Evolutionary conservation across 495 filamentous ascomycete genomes (phyloP).

Genomic region (Aspergillus homomorphus): DNA sequence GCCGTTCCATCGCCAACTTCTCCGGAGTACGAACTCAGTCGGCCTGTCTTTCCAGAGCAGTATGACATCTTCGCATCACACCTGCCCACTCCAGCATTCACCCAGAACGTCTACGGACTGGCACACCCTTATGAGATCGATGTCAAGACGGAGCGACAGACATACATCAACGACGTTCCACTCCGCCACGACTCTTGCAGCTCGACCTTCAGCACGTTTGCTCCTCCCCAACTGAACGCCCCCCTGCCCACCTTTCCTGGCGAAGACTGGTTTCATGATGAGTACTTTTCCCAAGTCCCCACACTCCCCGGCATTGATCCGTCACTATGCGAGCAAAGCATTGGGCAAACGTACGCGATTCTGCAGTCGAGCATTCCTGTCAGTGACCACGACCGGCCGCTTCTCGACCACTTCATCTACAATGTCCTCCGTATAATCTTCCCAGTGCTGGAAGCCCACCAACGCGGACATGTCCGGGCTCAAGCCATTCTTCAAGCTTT

Average conservation of each 20-base stretch:
- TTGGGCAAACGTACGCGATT: slow-evolving; percentile 31
- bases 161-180: slow-evolving; percentile 87
- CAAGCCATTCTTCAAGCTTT: slow-evolving; percentile 81
- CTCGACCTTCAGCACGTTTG: slow-evolving; percentile 83
- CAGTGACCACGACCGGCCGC: slow-evolving; percentile 80
- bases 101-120: slow-evolving; percentile 38
- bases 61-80: slow-evolving; percentile 61
- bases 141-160: slow-evolving; percentile 91
- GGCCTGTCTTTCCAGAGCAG: slow-evolving; percentile 51
- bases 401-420: slow-evolving; percentile 90
- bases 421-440: slow-evolving; percentile 86
- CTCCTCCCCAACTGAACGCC: slow-evolving; percentile 66
- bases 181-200: slow-evolving; percentile 77
- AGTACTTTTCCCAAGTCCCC: slow-evolving; percentile 52
- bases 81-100: slow-evolving; percentile 38
- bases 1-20: slow-evolving; percentile 58
- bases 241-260: slow-evolving; percentile 64
- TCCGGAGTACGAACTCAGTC: slow-evolving; percentile 72
- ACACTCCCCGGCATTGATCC: slow-evolving; percentile 50
- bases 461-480: slow-evolving; percentile 70
- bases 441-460: slow-evolving; percentile 84
- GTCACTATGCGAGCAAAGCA: slow-evolving; percentile 20
- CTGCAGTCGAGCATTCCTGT: slow-evolving; percentile 74
- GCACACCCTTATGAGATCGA: slow-evolving; percentile 84
- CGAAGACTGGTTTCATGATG: slow-evolving; percentile 74